phyloP scores from a whole-genome alignment of 2,329 filamentous ascomycete genomes.

The Talaromyces amestolkiae region DNA sequence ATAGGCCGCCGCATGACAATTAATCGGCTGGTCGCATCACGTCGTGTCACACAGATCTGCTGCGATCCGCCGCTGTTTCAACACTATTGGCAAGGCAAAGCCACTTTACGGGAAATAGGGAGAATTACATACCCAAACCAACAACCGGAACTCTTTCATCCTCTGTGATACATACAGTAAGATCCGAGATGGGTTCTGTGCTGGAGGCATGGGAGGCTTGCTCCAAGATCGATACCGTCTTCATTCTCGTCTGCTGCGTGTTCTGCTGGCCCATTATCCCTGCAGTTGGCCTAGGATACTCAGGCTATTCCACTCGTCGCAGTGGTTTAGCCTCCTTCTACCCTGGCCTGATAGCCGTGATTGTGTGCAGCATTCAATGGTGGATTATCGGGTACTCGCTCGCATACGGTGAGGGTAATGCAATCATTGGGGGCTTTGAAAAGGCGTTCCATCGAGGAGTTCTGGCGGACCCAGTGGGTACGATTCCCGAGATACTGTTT shows the following conservation, averaged over 20 bases:
- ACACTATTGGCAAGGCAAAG: not conserved
- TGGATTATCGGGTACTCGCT: conserved; percentile 51
- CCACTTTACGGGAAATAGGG: not conserved
- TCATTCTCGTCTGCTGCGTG: conserved; percentile 52
- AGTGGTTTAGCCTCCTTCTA: conserved; percentile 51
- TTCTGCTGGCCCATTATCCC: conserved; percentile 55
- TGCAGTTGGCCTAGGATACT: conserved; percentile 52
- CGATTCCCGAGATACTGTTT: conserved; percentile 52
- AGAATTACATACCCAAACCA: not conserved
- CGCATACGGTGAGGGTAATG: conserved; percentile 49
- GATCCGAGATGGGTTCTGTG: conserved; percentile 23
- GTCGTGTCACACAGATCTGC: not conserved
- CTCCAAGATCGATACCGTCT: conserved; percentile 53
- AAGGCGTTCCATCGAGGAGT: conserved; percentile 49
- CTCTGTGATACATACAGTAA: not conserved
- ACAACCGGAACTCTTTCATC: not conserved
- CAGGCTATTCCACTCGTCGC: conserved; percentile 49
- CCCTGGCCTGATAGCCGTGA: conserved; percentile 48
- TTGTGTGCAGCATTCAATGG: conserved; percentile 53
- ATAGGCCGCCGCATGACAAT: not conserved
- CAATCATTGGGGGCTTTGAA: conserved; percentile 47
- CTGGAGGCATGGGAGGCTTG: conserved; percentile 51
- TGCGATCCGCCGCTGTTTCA: not conserved
- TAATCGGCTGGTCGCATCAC: not conserved
- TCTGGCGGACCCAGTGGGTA: conserved; percentile 49